Evolutionary conservation across 2,329 filamentous ascomycete species (phyloP), one percentile per base, ranked within the genome.

Genomic region (Aureobasidium zeae): DNA sequence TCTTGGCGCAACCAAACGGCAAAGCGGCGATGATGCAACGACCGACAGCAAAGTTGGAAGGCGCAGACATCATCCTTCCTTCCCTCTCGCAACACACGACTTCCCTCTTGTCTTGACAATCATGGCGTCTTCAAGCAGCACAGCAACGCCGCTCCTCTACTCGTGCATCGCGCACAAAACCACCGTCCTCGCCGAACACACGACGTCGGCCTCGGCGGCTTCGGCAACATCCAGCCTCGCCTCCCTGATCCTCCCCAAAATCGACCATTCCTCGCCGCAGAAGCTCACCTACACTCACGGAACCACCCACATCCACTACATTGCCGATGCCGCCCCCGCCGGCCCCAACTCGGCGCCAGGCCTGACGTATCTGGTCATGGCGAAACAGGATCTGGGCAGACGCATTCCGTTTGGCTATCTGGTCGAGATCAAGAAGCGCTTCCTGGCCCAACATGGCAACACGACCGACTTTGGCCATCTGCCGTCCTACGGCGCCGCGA

Each of bases 341-440:
- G 48, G 51, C 16, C 46, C 48, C 10, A 43, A 43, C n/a, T 41
- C 55, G 12, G 52, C 71, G 72, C 86, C 86, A 42, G 85, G 87
- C 1, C 76, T 98, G 28, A 94, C 87, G 34, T 98, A 91, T 66
- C 77, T 98, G 36, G 86, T 94, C 48, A 79, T 98, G 49, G 84
- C 88, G 36, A 83, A 87, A 53, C 76, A 81, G 48, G 76, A 79
- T 31, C 77, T 94, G 43, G 86, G 86, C 50, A 83, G 88, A 26
- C 85, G 89, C 58, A 81, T 96, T 44, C 85, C 88, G 4, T 98
- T 96, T 60, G 87, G 86, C 44, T 98, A 84, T 68, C 77, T 98
- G 3, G 76, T 91, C 41, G 88, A 93, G 63, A 83, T 93, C 60
- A 89, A 93, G 66, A 82, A 83, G 60, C 83, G 82, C 52, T 98